Base-by-base conservation (phyloP, 495 filamentous ascomycete genomes). In the Filosporella fistucella region DNA sequence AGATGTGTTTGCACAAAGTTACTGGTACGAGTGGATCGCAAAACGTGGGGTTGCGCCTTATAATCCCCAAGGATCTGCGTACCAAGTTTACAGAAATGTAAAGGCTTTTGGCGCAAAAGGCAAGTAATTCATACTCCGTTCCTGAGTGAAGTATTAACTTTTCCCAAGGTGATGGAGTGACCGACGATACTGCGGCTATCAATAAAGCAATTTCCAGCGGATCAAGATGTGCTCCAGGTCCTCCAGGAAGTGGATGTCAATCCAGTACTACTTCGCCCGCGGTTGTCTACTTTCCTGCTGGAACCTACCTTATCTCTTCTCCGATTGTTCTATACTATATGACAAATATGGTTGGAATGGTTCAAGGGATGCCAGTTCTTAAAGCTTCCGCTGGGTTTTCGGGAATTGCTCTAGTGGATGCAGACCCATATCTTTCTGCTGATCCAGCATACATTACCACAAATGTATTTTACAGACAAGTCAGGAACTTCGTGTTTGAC, bases 311-410 rank as follows among this genome's bases (percentile, higher is more conserved):
- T 2, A 70, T 88, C 51, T 74, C 62, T 59, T 62, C 54, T 11
- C 70, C 79, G 0, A 77, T 86, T 40, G 61, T 81, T 37, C 69
- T 77, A 52, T 50, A 80, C 64, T 86, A 84, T 63, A 77, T 80
- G 36, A 87, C 84, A 5, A 74, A 84, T 57, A 57, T 88, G n/a
- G 72, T 84, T 44, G 83, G 84, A 23, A 81, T 88, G 49, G 74
- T 84, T 7, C 78, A 78, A 52, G 63, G 74, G 47, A 63, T 76
- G 18, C 84, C 86, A 6, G 73, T 78, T 1, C 61, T 90, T 29
- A 82, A 85, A 55, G 86, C 84, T 7, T 76, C 77, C 22, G 20
- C 80, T 26, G 68, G 68, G 43, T 91, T 90, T 58, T 20, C 16
- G 4, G 32, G 32, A 4, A n/a, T 17, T 5, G 12, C 12, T 23